These are phyloP conservation scores for Phytophthora podocarpi DNA, from an alignment of 352 stramenopile genomes.

Conservation along the genomic window DNA sequence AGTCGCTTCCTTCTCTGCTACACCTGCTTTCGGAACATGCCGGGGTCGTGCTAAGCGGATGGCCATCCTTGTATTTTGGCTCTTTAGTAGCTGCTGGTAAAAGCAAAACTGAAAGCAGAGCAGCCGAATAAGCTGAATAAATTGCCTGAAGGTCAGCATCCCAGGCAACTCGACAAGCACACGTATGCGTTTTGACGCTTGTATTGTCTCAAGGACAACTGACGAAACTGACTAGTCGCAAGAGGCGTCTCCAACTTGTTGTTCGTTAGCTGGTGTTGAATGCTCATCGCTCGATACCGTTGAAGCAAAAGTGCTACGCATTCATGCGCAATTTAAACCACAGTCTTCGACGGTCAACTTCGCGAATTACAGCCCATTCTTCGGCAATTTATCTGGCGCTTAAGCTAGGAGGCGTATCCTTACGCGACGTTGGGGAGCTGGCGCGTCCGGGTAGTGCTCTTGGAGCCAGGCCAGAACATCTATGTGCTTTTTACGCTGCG, in stretches of 20 bases:
- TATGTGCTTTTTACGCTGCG: constrained; percentile 21
- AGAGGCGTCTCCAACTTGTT: neutral
- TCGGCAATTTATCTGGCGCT: neutral
- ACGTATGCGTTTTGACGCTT: constrained; percentile 9
- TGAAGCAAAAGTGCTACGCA: constrained; percentile 1
- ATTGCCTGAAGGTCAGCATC: too few relatives aligned
- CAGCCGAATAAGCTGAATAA: too few relatives aligned
- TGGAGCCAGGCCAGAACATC: constrained; percentile 36
- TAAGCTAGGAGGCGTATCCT: constrained; percentile 11
- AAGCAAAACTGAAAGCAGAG: constrained; percentile 23
- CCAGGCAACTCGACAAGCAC: constrained; percentile 9
- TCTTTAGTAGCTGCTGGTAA: neutral
- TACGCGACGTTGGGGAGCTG: constrained; percentile 16
- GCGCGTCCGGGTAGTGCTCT: constrained; percentile 32
- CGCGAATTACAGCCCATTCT: neutral
- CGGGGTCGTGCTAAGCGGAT: neutral
- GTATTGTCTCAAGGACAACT: too few relatives aligned
- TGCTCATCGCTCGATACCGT: too few relatives aligned
- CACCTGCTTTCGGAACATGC: neutral
- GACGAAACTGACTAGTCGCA: constrained; percentile 27
- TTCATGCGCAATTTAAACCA: neutral
- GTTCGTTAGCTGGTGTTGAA: neutral
- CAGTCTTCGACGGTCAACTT: too few relatives aligned
- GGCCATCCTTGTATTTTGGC: constrained; percentile 2
- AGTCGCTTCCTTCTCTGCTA: constrained; percentile 16